A percentile compares a stretch with the other conserved stretches of the same genome.
Evolutionary conservation across 2,329 filamentous ascomycete species (phyloP).

Genomic region (Phialophora tarda): DNA sequence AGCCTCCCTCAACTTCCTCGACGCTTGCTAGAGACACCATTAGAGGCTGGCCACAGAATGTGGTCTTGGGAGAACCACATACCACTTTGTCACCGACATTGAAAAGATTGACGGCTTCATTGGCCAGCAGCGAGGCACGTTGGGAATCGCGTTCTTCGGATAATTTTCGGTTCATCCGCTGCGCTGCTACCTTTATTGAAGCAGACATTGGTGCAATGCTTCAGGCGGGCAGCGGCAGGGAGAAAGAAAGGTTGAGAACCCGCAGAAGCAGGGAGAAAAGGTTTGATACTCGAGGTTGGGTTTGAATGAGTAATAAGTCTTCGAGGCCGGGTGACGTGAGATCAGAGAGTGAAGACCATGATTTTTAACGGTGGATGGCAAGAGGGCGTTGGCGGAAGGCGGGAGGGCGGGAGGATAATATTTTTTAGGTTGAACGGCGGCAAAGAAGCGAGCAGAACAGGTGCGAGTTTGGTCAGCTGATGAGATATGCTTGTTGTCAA

Average conservation of each 20-base stretch:
- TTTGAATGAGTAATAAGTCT: slow-evolving; percentile 7
- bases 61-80: slow-evolving; percentile 32
- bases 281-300: background rate
- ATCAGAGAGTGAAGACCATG: slow-evolving; percentile 31
- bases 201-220: slow-evolving; percentile 30
- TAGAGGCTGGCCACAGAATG: background rate
- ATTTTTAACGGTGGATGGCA: slow-evolving; percentile 13
- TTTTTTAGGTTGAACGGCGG: slow-evolving; percentile 14
- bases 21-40: slow-evolving; percentile 48
- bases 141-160: slow-evolving; percentile 55
- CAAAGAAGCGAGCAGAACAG: slow-evolving; percentile 18
- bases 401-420: slow-evolving; percentile 19
- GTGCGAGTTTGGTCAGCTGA: slow-evolving; percentile 27
- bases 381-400: slow-evolving; percentile 2
- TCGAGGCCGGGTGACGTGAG: slow-evolving; percentile 29
- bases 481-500: slow-evolving; percentile 13
- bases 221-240: slow-evolving; percentile 2
- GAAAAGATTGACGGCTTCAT: slow-evolving; percentile 54
- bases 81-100: slow-evolving; percentile 55
- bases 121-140: slow-evolving; percentile 53
- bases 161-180: slow-evolving; percentile 40
- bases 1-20: slow-evolving; percentile 56
- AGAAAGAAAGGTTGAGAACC: slow-evolving; percentile 1
- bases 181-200: slow-evolving; percentile 32
- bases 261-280: background rate